Evolutionary conservation across 441 rosid species (phyloP), one percentile per base, ranked within the genome.

Genomic region (Bocquillonia castaneifolia): DNA sequence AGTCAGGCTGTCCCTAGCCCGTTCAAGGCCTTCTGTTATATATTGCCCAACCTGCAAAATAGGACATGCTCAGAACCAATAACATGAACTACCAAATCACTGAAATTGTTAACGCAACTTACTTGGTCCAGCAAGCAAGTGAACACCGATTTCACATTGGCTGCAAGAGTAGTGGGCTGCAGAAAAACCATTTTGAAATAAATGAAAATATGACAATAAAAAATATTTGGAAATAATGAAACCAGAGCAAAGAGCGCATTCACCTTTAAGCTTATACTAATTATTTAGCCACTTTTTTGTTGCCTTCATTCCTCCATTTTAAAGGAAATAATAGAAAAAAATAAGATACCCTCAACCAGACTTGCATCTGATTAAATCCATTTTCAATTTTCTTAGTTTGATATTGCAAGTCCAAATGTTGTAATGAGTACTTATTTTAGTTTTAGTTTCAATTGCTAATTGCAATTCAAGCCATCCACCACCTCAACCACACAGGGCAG

Each of bases 21-120:
- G 86, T 78, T 90, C 99, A 77, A 95, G 98, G 76, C 99, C 97
- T 57, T 88, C 97, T 25, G 98, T 88, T 84, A 90, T 87, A 77
- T 92, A 92, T 69, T 81, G 80, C 72, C 97, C 86, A 62, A 92
- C 97, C 99, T 92, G 84, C 37, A 79, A 76, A 68, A 62, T 22
- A 59, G 50, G 18, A 47, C 68, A 68, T 20, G 52, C 37, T 34
- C 31, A 51, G 61, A 31, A 59, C 10, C 59, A 10, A 65, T 29
- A n/a, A 73, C 40, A 69, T 51, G 58, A 67, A 51, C 52, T 40
- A 57, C 58, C 40, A 64, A 64, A 71, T 29, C 18, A 23, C 6
- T 25, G 6, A 71, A 57, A 70, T 66, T 51, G 66, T 31, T 69
- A 51, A 77, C 69, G 71, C 78, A 76, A 74, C 87, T 86, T 86